These are phyloP conservation scores for Globisporangium nodosum DNA, from an alignment of 352 stramenopile species.

Conservation along the genomic window DNA sequence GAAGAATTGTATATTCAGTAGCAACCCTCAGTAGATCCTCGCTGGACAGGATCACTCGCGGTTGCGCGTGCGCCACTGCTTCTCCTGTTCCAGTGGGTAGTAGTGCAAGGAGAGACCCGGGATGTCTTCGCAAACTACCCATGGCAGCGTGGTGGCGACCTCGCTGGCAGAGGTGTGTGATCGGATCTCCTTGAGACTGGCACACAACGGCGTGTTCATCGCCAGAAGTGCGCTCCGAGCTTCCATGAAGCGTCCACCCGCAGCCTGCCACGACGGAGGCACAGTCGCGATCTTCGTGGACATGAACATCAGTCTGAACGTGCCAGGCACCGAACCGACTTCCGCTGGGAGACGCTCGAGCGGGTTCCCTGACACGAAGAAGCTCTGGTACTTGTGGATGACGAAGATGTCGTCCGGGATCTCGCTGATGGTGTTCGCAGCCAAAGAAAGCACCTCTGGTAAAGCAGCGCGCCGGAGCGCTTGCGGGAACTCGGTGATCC, in stretches of 20 bases:
- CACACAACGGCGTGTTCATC: too few relatives aligned
- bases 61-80: neutral
- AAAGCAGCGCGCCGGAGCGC: neutral
- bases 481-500: conserved; percentile 7
- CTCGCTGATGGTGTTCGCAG: neutral
- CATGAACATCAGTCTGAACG: neutral
- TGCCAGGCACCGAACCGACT: neutral
- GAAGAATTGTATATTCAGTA: too few relatives aligned
- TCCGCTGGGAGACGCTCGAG: conserved; percentile 3
- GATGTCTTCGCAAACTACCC: neutral
- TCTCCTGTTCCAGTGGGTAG: neutral
- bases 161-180: too few relatives aligned
- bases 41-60: neutral
- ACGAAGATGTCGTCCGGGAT: neutral
- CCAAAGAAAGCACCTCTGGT: neutral
- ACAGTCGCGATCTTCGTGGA: neutral
- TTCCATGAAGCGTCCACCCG: neutral
- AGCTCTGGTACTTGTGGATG: conserved; percentile 1
- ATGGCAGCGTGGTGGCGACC: neutral
- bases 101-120: neutral
- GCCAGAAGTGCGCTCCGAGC: neutral
- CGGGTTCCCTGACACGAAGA: conserved; percentile 11
- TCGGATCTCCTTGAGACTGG: too few relatives aligned
- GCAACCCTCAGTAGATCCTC: too few relatives aligned
- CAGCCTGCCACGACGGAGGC: neutral